Conservation (phyloP, 2,329 filamentous ascomycete species). For the Colletotrichum tabaci region DNA sequence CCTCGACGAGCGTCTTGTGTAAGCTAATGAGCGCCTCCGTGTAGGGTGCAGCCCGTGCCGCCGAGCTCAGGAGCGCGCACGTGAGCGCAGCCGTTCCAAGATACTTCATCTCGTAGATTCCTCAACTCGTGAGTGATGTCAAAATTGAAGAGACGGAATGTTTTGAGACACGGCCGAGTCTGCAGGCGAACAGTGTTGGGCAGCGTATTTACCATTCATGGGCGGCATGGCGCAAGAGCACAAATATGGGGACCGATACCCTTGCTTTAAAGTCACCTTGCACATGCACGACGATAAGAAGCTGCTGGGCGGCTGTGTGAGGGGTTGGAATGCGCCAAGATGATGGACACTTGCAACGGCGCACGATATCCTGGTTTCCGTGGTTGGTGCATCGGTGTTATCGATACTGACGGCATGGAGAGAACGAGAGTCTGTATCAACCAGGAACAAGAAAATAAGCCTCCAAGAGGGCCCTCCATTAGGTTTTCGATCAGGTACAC, state of each 20-base stretch:
- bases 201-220: conserved; percentile 2
- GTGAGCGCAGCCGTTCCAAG: not conserved
- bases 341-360: not conserved
- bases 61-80: not conserved
- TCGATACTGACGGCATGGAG: not conserved
- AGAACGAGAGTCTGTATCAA: no score
- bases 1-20: conserved; percentile 81
- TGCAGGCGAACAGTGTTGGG: not conserved
- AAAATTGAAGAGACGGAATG: not conserved
- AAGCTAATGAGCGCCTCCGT: conserved; percentile 75
- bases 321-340: conserved; percentile 8
- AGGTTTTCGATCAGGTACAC: no score
- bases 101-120: not conserved
- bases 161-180: not conserved
- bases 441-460: no score
- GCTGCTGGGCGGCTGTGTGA: not conserved
- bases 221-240: conserved; percentile 8
- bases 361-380: not conserved
- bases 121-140: no score
- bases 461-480: no score
- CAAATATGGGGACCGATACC: not conserved
- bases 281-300: conserved; percentile 10
- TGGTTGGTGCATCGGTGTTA: not conserved
- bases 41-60: conserved; percentile 51
- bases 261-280: not conserved